These are phyloP conservation scores for Cladosporium sp. DNA, from an alignment of 2,329 filamentous ascomycete genomes.

Conservation along the genomic window DNA sequence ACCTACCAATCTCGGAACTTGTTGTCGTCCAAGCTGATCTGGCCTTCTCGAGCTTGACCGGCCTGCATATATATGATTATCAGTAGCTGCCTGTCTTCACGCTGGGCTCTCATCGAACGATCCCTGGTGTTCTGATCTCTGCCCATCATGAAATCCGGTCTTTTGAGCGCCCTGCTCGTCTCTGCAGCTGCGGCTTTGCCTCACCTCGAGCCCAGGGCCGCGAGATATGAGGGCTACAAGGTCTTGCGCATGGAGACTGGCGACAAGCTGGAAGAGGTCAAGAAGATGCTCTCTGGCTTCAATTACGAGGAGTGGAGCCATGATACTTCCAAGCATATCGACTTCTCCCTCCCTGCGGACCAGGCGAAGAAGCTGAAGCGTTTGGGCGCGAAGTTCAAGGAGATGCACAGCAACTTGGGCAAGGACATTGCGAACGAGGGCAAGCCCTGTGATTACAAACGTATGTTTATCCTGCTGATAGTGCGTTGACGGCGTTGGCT, in stretches of 20 bases:
- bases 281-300: constrained; percentile 37
- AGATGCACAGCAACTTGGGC: constrained; percentile 49
- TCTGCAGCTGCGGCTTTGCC: constrained; percentile 7
- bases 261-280: constrained; percentile 25
- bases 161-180: constrained; percentile 13
- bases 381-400: constrained; percentile 35
- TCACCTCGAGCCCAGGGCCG: constrained; percentile 13
- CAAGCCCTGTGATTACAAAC: constrained; percentile 10
- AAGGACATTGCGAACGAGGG: constrained; percentile 37
- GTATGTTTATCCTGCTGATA: background rate
- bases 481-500: background rate
- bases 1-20: constrained; percentile 10
- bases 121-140: background rate
- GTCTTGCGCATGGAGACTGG: constrained; percentile 28
- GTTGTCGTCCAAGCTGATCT: background rate
- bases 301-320: constrained; percentile 32
- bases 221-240: constrained; percentile 43
- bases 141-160: constrained; percentile 5
- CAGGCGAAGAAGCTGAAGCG: constrained; percentile 31
- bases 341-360: constrained; percentile 19
- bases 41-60: background rate
- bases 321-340: constrained; percentile 35
- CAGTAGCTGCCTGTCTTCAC: background rate
- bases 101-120: background rate
- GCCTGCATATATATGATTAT: background rate